Evolutionary conservation across 768 basidiomycete species (phyloP).

Genomic region (Xanthoconium purpureum): DNA sequence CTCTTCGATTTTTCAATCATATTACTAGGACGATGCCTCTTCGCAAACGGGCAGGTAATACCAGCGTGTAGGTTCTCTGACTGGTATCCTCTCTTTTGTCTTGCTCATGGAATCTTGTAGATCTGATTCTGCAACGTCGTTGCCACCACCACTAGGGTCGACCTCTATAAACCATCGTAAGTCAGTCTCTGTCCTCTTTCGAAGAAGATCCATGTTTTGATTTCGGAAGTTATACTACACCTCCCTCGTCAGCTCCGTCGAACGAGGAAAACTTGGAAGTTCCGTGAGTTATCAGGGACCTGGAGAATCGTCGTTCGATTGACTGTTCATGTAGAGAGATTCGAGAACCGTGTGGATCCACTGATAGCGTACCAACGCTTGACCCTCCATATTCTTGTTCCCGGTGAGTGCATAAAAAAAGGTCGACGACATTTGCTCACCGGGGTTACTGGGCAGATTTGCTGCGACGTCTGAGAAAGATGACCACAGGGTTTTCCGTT

Average conservation of each 20-base stretch:
- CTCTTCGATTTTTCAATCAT: neutral
- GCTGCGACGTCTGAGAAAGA: neutral
- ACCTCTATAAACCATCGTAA: slow-evolving; percentile 1
- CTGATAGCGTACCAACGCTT: neutral
- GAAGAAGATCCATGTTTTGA: neutral
- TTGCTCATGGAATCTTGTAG: neutral
- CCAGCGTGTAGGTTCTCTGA: neutral
- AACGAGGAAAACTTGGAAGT: neutral
- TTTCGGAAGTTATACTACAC: neutral
- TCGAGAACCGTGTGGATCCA: neutral
- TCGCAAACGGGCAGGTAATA: neutral
- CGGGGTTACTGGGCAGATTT: neutral
- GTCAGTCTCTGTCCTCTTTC: neutral
- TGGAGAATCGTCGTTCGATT: neutral
- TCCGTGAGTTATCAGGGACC: neutral
- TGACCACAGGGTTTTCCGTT: slow-evolving; percentile 1
- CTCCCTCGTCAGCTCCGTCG: neutral
- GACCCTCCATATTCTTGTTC: neutral
- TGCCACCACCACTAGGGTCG: neutral
- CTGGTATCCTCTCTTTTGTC: neutral
- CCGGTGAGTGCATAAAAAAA: neutral
- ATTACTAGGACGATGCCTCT: neutral
- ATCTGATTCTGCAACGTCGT: neutral
- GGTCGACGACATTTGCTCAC: neutral
- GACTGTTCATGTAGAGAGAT: neutral